Base-by-base conservation (phyloP, 306 rosid species). In the Quercus mongolica region DNA sequence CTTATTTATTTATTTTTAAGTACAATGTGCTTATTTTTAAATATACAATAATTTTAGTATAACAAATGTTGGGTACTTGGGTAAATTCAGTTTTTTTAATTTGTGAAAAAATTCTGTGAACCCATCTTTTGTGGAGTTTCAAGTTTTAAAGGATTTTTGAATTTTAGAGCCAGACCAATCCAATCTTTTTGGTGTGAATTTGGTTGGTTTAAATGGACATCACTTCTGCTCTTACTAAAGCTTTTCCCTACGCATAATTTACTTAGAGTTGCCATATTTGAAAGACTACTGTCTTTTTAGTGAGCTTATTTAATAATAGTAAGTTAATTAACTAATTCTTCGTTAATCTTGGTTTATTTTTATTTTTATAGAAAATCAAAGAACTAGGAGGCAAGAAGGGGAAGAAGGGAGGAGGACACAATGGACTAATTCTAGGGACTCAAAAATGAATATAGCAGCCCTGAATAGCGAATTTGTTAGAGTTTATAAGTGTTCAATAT, bases 361-460 rank as follows among this genome's bases (percentile, higher is more conserved):
- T 72, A 49, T 33, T 38, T 67, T 30, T 81, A 54, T 74, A 92
- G 98, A 88, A 85, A 88, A 83, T 92, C 72, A 88, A 94, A 79
- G 94, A 92, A 49, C 1, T 46, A 2, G 92, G 86, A 31, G 80
- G 90, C 74, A 83, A 76, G 75, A 90, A 80, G 85, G 86, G 86
- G 79, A 92, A 84, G 73, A 84, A 85, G 5, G 82, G 58, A 4
- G 90, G 56, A 8, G 91, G 83, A 9, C 44, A 38, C 3, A 1
- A 38, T 8, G 46, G 46, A 38, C 46, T 7, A 38, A 38, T 7
- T 87, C 23, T 46, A 86, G 5, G 97, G 69, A 74, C 80, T n/a
- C 87, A 73, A 82, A 86, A 74, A 77, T 64, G 70, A 64, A 64
- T 64, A 14, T 64, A 64, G 18, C 46, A 30, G 44, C 33, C 31